These are phyloP conservation scores for Biscogniauxia sp. DNA, from an alignment of 2,329 filamentous ascomycete species.

Conservation along the genomic window DNA sequence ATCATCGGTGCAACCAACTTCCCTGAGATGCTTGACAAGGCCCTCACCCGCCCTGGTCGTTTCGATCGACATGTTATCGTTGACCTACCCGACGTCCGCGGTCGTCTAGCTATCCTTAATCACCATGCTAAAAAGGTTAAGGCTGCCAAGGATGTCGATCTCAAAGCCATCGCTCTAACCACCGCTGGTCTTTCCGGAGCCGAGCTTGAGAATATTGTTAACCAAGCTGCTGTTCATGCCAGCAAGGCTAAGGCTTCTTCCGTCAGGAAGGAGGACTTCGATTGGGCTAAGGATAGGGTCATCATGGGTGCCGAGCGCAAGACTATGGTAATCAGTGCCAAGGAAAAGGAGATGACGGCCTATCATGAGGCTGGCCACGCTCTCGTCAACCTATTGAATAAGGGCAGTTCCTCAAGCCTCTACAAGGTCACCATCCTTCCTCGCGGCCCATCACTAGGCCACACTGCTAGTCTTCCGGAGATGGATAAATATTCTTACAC, in stretches of 20 bases:
- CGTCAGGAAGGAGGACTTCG: constrained; percentile 77
- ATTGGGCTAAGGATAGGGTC: constrained; percentile 98
- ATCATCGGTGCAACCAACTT: constrained; percentile 97
- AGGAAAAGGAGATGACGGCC: constrained; percentile 94
- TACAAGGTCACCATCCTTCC: constrained; percentile 99
- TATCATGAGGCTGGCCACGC: constrained; percentile 97
- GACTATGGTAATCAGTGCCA: constrained; percentile 84
- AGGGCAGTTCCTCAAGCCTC: constrained; percentile 68
- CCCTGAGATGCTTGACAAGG: constrained; percentile 90
- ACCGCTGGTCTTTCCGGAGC: constrained; percentile 93
- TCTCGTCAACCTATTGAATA: constrained; percentile 79
- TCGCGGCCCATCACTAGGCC: constrained; percentile 78
- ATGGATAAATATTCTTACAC: constrained; percentile 90
- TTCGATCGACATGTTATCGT: constrained; percentile 94
- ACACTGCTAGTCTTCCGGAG: constrained; percentile 84
- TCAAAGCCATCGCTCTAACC: constrained; percentile 78
- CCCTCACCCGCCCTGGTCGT: constrained; percentile 86
- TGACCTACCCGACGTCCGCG: constrained; percentile 85
- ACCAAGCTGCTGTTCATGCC: constrained; percentile 93
- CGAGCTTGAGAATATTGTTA: constrained; percentile 94
- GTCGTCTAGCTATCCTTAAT: constrained; percentile 86
- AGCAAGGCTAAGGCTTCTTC: constrained; percentile 77
- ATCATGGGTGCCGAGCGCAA: constrained; percentile 94
- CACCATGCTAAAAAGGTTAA: constrained; percentile 94
- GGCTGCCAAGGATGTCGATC: constrained; percentile 74